These are phyloP conservation scores for Suhomyces bokatorum DNA, from an alignment of 1,139 yeast genomes.

Conservation along the genomic window DNA sequence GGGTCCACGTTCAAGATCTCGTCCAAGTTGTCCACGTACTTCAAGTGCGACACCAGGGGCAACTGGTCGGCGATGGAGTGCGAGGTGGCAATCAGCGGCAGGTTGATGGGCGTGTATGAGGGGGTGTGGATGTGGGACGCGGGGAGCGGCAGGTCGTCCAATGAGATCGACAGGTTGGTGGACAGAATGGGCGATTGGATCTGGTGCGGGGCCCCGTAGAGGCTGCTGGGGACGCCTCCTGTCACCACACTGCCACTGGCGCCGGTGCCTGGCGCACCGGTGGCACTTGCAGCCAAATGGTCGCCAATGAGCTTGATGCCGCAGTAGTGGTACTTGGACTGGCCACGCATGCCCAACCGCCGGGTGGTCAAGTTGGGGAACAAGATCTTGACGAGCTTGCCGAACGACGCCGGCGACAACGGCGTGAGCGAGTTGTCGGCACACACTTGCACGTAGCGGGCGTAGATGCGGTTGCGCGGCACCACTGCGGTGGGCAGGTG, in stretches of 20 bases:
- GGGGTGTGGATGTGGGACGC: slow-evolving; percentile 18
- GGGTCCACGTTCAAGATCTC: slow-evolving; percentile 25
- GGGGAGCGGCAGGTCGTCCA: slow-evolving; percentile 18
- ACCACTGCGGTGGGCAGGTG: slow-evolving; percentile 68
- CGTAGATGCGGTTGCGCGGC: slow-evolving; percentile 80
- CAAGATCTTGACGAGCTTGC: slow-evolving; percentile 72
- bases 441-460: slow-evolving; percentile 75
- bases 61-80: slow-evolving; percentile 18
- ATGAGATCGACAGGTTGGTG: slow-evolving; percentile 17
- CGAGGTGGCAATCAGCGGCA: slow-evolving; percentile 19
- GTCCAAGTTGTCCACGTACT: slow-evolving; percentile 41
- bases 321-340: slow-evolving; percentile 87
- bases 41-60: slow-evolving; percentile 27
- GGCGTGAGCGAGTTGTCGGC: slow-evolving; percentile 68
- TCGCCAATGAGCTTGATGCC: slow-evolving; percentile 71
- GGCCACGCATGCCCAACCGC: slow-evolving; percentile 85
- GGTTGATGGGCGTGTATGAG: slow-evolving; percentile 20
- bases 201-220: slow-evolving; percentile 11
- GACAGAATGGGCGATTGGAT: slow-evolving; percentile 30
- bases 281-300: slow-evolving; percentile 19
- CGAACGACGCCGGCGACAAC: slow-evolving; percentile 83
- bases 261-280: slow-evolving; percentile 11
- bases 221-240: background rate
- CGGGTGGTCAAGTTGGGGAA: slow-evolving; percentile 80
- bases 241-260: slow-evolving; percentile 13